Evolutionary conservation across 2,329 filamentous ascomycete species (phyloP).

Genomic region (Diaporthe caulivora): DNA sequence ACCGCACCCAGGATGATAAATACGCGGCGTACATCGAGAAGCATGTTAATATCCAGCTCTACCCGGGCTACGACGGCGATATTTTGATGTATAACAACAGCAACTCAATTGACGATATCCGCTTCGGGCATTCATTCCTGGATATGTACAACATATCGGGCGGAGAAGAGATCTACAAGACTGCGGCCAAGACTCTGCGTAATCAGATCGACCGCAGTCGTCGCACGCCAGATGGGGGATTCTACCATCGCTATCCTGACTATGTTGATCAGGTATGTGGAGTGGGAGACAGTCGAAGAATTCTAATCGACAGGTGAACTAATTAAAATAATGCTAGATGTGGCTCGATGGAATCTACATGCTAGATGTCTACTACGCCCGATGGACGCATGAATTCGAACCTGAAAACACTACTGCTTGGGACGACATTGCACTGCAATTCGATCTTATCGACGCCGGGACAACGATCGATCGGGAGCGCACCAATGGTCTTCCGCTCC

Average conservation of each 20-base stretch:
- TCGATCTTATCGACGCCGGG: slow-evolving; percentile 16
- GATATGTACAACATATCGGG: slow-evolving; percentile 7
- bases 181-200: not conserved
- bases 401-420: slow-evolving; percentile 43
- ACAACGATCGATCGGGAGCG: slow-evolving; percentile 51
- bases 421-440: slow-evolving; percentile 28
- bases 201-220: slow-evolving; percentile 17
- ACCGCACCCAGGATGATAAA: slow-evolving; percentile 4
- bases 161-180: slow-evolving; percentile 15
- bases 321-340: slow-evolving; percentile 57
- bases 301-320: slow-evolving; percentile 47
- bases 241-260: slow-evolving; percentile 23
- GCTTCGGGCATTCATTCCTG: slow-evolving; percentile 10
- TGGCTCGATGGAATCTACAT: slow-evolving; percentile 59
- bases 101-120: slow-evolving; percentile 21
- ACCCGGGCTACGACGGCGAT: not conserved
- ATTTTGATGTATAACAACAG: slow-evolving; percentile 24
- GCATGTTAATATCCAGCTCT: slow-evolving; percentile 4
- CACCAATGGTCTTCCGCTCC: slow-evolving; percentile 58
- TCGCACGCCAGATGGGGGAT: not conserved
- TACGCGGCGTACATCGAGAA: slow-evolving; percentile 6
- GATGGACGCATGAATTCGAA: slow-evolving; percentile 44
- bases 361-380: slow-evolving; percentile 50
- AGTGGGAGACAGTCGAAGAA: slow-evolving; percentile 37
- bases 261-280: slow-evolving; percentile 6